Base-by-base conservation (phyloP, 345 rosid species). In the Turritis glabra region DNA sequence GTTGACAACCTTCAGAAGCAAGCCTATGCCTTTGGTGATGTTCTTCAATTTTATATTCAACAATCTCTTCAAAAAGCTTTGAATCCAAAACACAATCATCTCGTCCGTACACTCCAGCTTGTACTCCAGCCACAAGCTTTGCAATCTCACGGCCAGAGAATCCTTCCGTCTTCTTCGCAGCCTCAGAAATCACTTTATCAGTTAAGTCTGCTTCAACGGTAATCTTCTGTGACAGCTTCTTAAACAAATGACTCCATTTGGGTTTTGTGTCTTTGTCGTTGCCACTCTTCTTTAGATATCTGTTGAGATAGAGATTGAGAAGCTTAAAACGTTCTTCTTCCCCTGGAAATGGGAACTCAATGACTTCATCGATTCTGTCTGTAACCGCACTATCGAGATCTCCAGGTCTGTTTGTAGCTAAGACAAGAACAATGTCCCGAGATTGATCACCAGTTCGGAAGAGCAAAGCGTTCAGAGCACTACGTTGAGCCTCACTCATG, bases 61-160 rank as follows among this genome's bases (percentile, higher is more conserved):
- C 92, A 69, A 89, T 80, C 77, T 95, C 99, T 70, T 68, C 76
- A 40, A 95, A 90, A 73, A 92, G 78, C 75, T 83, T 80, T 0
- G 98, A 79, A 72, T 95, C 94, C 77, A 92, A 69, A 5, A 81
- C 80, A 14, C 97, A 90, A 50, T 90, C 90, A 4, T 85, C 80
- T 30, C 89, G 71, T 25, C 94, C 96, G 17, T 95, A 89, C 3
- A 90, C 97, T 4, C 91, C 91, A 55, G 99, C 99, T 76, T 92
- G 99, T 19, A 92, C 86, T 37, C 97, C 73, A 15, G 98, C 99
- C 75, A 92, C 84, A 21, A 92, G 93, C 83, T 95, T 95, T 1
- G 99, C 97, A 52, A 90, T 92, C 83, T 92, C 99, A 37, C 98
- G 92, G 35, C 97, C 97, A 13, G 97, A 92, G 84, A 95, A 95